Evolutionary conservation across 805 yeast species (phyloP), one percentile per base, ranked within the genome.

Genomic region (Saccharomyces cerevisiae): DNA sequence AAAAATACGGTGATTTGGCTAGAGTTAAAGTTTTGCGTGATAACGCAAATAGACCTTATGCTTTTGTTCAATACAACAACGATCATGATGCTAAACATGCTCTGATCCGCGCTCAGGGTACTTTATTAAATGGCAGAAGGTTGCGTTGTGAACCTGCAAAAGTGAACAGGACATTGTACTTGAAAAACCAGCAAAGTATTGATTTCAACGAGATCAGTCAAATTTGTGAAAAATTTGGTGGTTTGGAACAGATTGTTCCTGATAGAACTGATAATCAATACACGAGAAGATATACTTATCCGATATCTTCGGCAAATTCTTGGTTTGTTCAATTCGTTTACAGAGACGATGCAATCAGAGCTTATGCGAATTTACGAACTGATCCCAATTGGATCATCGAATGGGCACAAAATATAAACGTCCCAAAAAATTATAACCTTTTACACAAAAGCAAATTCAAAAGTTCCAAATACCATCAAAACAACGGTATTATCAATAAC

Each of bases 61-160:
- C 96, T 0, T 90, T 90, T 76, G 96, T 90, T 48, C 97, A 90
- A 71, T 90, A 87, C 67, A 74, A 81, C 8, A 80, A 74, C 54
- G 94, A 86, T 58, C 74, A 71, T 8, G 92, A 86, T 59, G 90
- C 96, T 4, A 75, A 77, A 57, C 65, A 59, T 4, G 97, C 96
- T 0, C 77, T 89, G 52, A 70, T 67, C 21, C 75, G 76, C 56
- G 96, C 89, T 10, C 92, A 87, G 62, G 83, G 84, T 54, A 76
- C 89, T 5, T 68, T 74, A 6, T 70, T 90, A 49, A 82, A 87
- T 66, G 95, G 90, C 13, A 78, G 96, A 66, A 74, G 81, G 3
- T 80, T 92, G 47, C 79, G 97, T 53, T 88, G 96, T 71, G 97
- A 92, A 70, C 84, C 84, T 21, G 98, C 98, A 0, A 84, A 87